Percentiles rank a stretch among this genome's conserved stretches.
These are phyloP conservation scores for Triangularia verruculosa DNA, from an alignment of 2,329 filamentous ascomycete genomes.

Conservation along the genomic window DNA sequence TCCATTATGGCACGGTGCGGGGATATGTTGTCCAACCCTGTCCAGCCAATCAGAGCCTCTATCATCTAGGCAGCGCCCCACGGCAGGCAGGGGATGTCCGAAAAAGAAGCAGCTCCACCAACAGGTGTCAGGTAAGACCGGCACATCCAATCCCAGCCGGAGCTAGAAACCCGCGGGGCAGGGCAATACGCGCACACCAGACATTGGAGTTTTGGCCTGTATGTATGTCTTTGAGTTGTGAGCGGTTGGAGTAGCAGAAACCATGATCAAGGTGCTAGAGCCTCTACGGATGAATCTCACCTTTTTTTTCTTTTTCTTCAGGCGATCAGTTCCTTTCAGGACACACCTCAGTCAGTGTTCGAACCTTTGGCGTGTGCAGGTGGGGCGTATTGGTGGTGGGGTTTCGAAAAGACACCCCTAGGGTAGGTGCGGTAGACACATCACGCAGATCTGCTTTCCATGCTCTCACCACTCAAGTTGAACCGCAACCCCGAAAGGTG, in stretches of 20 bases:
- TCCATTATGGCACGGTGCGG: background rate
- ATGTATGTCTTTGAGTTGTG: background rate
- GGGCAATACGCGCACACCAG: background rate
- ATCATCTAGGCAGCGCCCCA: background rate
- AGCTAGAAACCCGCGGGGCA: background rate
- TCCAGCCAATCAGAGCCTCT: background rate
- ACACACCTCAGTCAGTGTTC: background rate
- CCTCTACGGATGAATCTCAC: background rate
- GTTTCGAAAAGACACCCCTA: background rate
- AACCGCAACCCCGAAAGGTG: background rate
- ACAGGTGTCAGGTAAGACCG: conserved; percentile 4
- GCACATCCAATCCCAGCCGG: background rate
- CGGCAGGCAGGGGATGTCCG: background rate
- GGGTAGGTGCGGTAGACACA: background rate
- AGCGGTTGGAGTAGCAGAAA: background rate
- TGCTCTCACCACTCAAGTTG: background rate
- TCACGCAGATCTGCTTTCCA: background rate
- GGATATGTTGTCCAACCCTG: background rate
- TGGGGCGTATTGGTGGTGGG: background rate
- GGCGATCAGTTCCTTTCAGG: background rate
- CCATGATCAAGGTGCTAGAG: background rate
- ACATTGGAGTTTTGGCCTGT: background rate
- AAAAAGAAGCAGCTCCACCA: background rate
- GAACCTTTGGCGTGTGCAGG: background rate
- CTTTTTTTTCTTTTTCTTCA: background rate